Conservation (phyloP, 2,329 filamentous ascomycete species). For the Penicillium sp. region DNA sequence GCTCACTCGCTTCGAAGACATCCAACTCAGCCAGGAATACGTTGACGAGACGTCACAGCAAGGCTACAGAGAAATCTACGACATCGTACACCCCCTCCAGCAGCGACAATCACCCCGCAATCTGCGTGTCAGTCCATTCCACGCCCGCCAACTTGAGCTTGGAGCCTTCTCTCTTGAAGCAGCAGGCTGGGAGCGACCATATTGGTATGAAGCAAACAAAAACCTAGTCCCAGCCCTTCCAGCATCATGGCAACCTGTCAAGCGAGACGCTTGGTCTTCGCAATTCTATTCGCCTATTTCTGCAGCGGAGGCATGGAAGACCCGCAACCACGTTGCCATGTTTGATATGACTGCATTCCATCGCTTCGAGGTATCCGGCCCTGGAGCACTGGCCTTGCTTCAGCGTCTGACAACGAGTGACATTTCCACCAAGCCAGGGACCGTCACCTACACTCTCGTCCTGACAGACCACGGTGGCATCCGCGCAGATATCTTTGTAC, state of each 20-base stretch:
- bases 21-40: conserved; percentile 55
- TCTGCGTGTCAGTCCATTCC: conserved; percentile 58
- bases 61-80: conserved; percentile 63
- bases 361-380: conserved; percentile 56
- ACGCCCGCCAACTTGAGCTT: conserved; percentile 52
- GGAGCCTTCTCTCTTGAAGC: conserved; percentile 54
- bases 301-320: conserved; percentile 62
- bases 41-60: conserved; percentile 57
- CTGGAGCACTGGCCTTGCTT: conserved; percentile 54
- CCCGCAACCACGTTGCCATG: conserved; percentile 58
- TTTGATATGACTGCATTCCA: conserved; percentile 61
- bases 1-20: conserved; percentile 58
- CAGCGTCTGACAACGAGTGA: conserved; percentile 45
- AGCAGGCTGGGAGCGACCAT: conserved; percentile 60
- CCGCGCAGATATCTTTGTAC: conserved; percentile 56
- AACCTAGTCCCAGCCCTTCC: conserved; percentile 52
- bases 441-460: conserved; percentile 56
- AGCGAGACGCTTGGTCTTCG: conserved; percentile 58
- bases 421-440: conserved; percentile 47
- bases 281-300: conserved; percentile 57
- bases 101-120: conserved; percentile 56
- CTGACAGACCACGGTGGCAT: conserved; percentile 54
- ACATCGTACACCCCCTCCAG: conserved; percentile 60
- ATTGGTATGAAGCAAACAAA: conserved; percentile 59
- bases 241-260: conserved; percentile 51